Percentiles rank a stretch among this genome's conserved stretches.
phyloP scores from a whole-genome alignment of 257 asterid species.

The Nicotiana benthamiana region DNA sequence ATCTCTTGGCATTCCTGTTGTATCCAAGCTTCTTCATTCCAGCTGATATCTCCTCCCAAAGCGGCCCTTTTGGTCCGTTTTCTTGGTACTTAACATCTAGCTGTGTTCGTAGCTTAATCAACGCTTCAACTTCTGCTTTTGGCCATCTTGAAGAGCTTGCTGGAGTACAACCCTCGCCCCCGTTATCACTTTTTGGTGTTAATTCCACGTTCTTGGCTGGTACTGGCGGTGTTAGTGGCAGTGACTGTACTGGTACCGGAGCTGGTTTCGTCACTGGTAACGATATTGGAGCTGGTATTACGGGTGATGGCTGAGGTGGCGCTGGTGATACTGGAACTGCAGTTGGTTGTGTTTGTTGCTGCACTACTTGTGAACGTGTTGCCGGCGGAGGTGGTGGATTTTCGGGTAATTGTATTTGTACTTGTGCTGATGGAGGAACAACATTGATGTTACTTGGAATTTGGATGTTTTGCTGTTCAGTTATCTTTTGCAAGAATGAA shows the following conservation, averaged over 20 bases:
- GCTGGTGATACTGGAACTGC: neutral
- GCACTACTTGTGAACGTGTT: slow-evolving; percentile 2
- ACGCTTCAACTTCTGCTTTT: slow-evolving; percentile 71
- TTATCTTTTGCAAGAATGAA: slow-evolving; percentile 53
- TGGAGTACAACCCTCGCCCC: slow-evolving; percentile 25
- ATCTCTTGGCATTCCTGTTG: slow-evolving; percentile 67
- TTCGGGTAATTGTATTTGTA: slow-evolving; percentile 17
- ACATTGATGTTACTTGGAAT: slow-evolving; percentile 13
- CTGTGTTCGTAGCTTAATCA: slow-evolving; percentile 58
- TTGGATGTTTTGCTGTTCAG: slow-evolving; percentile 37
- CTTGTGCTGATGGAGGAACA: slow-evolving; percentile 7
- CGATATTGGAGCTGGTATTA: neutral
- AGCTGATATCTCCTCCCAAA: slow-evolving; percentile 85
- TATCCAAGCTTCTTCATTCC: slow-evolving; percentile 68
- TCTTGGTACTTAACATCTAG: slow-evolving; percentile 76
- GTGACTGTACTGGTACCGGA: slow-evolving; percentile 1
- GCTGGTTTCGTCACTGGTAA: neutral
- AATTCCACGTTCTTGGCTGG: slow-evolving; percentile 12
- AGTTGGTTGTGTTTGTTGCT: neutral
- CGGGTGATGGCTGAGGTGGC: neutral
- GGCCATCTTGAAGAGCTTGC: slow-evolving; percentile 86
- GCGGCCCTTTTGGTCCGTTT: slow-evolving; percentile 83
- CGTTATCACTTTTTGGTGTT: slow-evolving; percentile 21
- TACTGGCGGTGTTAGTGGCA: neutral
- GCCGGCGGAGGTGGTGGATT: slow-evolving; percentile 3